Percentiles rank a stretch among this genome's conserved stretches.
phyloP scores from a whole-genome alignment of 371 early-diverging fungal species.

The Antonospora locustae region DNA sequence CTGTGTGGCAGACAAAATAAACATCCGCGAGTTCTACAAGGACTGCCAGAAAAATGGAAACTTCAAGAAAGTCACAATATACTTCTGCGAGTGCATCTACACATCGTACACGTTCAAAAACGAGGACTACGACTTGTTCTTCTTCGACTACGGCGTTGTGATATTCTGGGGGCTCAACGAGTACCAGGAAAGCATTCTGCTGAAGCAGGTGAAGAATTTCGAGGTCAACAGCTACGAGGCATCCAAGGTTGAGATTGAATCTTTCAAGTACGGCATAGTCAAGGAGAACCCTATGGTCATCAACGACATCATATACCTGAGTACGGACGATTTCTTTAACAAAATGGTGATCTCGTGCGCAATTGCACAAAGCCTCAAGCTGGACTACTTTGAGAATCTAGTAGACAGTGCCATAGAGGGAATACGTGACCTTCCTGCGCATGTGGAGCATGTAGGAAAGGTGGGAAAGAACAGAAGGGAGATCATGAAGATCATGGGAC shows the following conservation, averaged over 20 bases:
- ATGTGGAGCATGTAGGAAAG: conserved; percentile 51
- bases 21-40: conserved; percentile 47
- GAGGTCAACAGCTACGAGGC: conserved; percentile 47
- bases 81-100: conserved; percentile 55
- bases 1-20: conserved; percentile 53
- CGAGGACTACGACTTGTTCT: conserved; percentile 46
- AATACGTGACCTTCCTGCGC: conserved; percentile 53
- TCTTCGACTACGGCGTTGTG: conserved; percentile 53
- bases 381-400: conserved; percentile 54
- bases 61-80: conserved; percentile 44
- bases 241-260: conserved; percentile 49
- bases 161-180: conserved; percentile 54
- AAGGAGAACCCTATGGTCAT: conserved; percentile 46
- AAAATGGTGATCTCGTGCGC: conserved; percentile 56
- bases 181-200: conserved; percentile 36
- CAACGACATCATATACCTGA: conserved; percentile 54
- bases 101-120: conserved; percentile 19
- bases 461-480: conserved; percentile 50
- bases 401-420: conserved; percentile 50
- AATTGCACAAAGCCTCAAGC: conserved; percentile 56
- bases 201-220: conserved; percentile 44
- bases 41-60: conserved; percentile 38
- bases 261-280: conserved; percentile 53
- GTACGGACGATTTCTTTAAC: conserved; percentile 49
- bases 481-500: conserved; percentile 49